A percentile compares a stretch with the other conserved stretches of the same genome.
phyloP scores from a whole-genome alignment of 495 filamentous ascomycete genomes.

The Penicillium lividum region DNA sequence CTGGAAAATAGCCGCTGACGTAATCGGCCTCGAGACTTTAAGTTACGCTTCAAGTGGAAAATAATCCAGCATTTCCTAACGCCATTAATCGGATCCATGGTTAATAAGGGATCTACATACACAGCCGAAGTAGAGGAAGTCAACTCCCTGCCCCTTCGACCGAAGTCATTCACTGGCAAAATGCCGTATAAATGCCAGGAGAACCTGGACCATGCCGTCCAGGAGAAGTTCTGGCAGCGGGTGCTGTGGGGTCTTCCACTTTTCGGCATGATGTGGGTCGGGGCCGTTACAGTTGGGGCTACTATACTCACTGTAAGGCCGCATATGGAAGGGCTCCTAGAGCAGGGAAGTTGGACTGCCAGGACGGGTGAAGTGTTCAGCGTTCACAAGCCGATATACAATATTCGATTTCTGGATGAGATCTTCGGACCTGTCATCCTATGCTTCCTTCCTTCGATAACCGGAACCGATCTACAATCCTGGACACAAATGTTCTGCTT shows the following conservation, averaged over 20 bases:
- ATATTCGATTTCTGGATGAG: slow-evolving; percentile 9
- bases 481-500: slow-evolving; percentile 22
- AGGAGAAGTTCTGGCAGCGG: slow-evolving; percentile 2
- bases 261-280: neutral
- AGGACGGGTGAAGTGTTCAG: neutral
- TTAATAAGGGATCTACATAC: neutral
- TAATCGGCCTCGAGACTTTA: neutral
- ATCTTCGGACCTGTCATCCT: slow-evolving; percentile 10
- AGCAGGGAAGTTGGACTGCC: neutral
- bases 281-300: neutral
- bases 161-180: neutral
- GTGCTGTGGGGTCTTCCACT: neutral
- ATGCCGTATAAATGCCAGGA: neutral
- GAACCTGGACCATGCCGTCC: neutral
- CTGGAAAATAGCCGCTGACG: neutral
- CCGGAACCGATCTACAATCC: slow-evolving; percentile 9
- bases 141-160: neutral
- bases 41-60: neutral
- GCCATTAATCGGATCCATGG: neutral
- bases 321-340: neutral
- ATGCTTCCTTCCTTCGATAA: slow-evolving; percentile 22
- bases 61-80: neutral
- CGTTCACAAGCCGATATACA: neutral
- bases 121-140: neutral
- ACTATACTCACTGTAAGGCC: neutral